Percentiles rank a stretch among this genome's conserved stretches.
Conservation (phyloP, 139 green algal genomes). For the Asterochloris erici region DNA sequence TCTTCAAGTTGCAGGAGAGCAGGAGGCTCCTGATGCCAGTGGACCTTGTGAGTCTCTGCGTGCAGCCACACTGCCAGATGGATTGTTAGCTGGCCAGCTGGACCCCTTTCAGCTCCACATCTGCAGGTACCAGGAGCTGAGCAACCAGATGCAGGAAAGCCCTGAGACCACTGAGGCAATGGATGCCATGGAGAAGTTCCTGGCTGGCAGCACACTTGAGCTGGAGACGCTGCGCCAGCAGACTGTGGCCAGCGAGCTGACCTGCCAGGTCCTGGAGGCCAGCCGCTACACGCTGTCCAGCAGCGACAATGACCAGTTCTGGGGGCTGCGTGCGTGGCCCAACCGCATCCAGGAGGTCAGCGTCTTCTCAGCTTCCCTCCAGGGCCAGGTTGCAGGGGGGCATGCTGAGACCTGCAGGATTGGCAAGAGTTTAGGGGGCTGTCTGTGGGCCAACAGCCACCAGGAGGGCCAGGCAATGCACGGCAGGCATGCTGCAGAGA, state of each 20-base stretch:
- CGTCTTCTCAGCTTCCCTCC: no score
- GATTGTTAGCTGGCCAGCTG: no score
- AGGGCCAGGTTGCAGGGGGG: no score
- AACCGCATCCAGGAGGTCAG: conserved; percentile 38
- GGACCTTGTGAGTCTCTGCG: no score
- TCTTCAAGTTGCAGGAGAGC: no score
- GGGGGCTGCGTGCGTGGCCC: conserved; percentile 58
- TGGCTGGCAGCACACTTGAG: conserved; percentile 24
- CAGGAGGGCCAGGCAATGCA: no score
- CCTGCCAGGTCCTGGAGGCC: conserved; percentile 36
- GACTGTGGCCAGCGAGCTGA: conserved; percentile 28
- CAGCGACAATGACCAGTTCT: conserved; percentile 45
- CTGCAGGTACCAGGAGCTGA: conserved; percentile 42
- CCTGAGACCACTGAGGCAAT: conserved; percentile 61
- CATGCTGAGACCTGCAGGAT: no score
- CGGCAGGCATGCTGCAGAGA: no score
- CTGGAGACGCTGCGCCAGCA: conserved; percentile 43
- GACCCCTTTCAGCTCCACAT: not conserved
- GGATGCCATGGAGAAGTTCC: conserved; percentile 59
- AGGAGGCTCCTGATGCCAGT: no score
- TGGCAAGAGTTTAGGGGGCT: no score
- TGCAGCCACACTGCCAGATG: no score
- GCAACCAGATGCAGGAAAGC: conserved; percentile 36
- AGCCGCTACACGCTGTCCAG: conserved; percentile 32
- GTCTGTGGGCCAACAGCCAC: no score